These are phyloP conservation scores for Sextonia rubra DNA, from an alignment of 164 flowering plant species.

Conservation along the genomic window DNA sequence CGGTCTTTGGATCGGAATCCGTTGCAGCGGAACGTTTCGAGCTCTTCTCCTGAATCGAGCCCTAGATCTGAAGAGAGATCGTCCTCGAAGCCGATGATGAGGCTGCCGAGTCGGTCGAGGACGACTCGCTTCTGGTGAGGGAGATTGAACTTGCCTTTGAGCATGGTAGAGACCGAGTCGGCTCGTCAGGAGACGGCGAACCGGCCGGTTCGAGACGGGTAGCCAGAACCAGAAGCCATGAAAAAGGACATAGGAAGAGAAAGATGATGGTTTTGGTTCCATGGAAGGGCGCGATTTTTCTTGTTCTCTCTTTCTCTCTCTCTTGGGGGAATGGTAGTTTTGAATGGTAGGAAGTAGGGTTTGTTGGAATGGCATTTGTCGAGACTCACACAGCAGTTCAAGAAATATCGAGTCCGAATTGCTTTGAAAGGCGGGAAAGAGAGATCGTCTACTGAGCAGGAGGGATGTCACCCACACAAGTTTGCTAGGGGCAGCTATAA, in stretches of 20 bases:
- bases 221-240: background rate
- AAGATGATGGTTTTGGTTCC: background rate
- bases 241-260: background rate
- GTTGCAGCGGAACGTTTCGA: slow-evolving; percentile 5
- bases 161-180: background rate
- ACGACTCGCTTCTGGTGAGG: background rate
- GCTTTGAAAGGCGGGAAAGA: too few species aligned
- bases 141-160: slow-evolving; percentile 4
- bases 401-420: too few species aligned
- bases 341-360: background rate
- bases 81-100: background rate
- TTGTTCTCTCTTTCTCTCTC: background rate
- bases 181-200: background rate
- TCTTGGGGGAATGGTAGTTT: background rate
- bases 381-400: too few species aligned
- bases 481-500: too few species aligned
- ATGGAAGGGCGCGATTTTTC: background rate
- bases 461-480: too few species aligned
- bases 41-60: slow-evolving; percentile 11
- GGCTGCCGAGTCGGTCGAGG: background rate
- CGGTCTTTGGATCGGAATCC: background rate
- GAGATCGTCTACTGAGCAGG: too few species aligned
- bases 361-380: too few species aligned
- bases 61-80: background rate
- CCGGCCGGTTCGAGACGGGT: background rate